Base-by-base conservation (phyloP, 148 eudicot species). In the Vaccinium macrocarpon region DNA sequence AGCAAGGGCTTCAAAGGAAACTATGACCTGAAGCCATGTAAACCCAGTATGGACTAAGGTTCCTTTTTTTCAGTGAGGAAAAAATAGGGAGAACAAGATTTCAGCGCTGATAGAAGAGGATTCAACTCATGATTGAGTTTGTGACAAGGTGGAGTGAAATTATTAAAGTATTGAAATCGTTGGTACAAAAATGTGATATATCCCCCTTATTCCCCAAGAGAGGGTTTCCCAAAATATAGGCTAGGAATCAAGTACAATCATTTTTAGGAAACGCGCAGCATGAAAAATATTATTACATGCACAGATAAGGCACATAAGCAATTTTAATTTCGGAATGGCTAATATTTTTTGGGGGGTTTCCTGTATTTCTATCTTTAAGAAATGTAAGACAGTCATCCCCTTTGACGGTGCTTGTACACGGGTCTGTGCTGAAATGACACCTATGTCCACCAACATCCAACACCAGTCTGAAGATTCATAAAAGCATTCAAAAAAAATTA, bases 221-320 rank as follows among this genome's bases (percentile, higher is more conserved):
- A 81, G 27, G 55, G 83, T 55, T 38, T 48, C 38, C 83, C 13
- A 81, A 81, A 72, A 46, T 27, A 29, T 48, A 61, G 14, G 52
- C 53, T 42, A 25, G 42, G 14, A 81, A 61, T 38, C 51, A 70
- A 42, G 66, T 81, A 16, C 55, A 10, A 61, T 42, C 53, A 12
- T 53, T 52, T 52, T 52, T 16, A 27, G 13, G 53, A 81, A 81
- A 61, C 6, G 55, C 8, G 50, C 59, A 48, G n/a, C 46, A 7
- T 42, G 23, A 7, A 81, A 25, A 66, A 49, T 6, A 42, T 42
- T 42, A 42, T 42, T 5, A 42, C 18, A 23, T 68, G 7, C 6
- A 80, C 32, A 57, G 4, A 5, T 80, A 0, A 4, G 56, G 18
- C 0, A 4, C 13, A 49, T 21, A 7, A 46, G 16, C 38, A 11